Conservation (phyloP, 768 basidiomycete genomes). For the Lyophyllum decastes region DNA sequence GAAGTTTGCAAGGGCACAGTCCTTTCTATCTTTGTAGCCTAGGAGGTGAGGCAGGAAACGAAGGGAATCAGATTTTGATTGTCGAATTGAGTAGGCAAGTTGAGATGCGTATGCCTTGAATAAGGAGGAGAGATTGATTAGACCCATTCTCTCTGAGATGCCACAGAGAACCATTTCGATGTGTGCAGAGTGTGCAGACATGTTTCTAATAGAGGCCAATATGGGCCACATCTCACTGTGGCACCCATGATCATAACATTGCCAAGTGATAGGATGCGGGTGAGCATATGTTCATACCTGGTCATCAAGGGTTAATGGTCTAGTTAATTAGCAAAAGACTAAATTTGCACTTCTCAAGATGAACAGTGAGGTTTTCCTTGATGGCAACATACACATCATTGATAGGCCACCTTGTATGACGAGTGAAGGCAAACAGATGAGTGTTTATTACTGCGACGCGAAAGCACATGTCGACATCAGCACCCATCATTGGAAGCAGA, state of each 20-base stretch:
- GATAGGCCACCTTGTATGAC: conserved; percentile 28
- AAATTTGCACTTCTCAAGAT: conserved; percentile 51
- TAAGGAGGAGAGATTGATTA: conserved; percentile 58
- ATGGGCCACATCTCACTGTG: conserved; percentile 74
- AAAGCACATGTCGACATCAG: conserved; percentile 82
- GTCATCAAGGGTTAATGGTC: conserved; percentile 1
- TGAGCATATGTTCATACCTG: conserved; percentile 78
- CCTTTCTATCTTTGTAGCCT: conserved; percentile 69
- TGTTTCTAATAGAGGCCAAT: conserved; percentile 86
- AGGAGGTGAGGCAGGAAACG: conserved; percentile 71
- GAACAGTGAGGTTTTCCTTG: conserved; percentile 40
- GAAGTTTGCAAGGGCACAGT: conserved; percentile 71
- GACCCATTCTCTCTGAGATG: conserved; percentile 67
- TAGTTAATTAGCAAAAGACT: background rate
- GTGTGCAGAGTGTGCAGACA: conserved; percentile 43
- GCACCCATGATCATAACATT: conserved; percentile 83
- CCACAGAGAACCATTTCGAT: conserved; percentile 55
- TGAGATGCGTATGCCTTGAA: conserved; percentile 82
- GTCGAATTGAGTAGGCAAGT: conserved; percentile 66
- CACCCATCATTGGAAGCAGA: conserved; percentile 52
- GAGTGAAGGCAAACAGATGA: conserved; percentile 54
- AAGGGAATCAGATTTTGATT: conserved; percentile 51
- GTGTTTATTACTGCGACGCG: conserved; percentile 65
- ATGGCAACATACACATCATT: conserved; percentile 49
- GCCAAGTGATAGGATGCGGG: conserved; percentile 66